These are phyloP conservation scores for Coemansia furcata DNA, from an alignment of 192 early-diverging fungal species.

Conservation along the genomic window DNA sequence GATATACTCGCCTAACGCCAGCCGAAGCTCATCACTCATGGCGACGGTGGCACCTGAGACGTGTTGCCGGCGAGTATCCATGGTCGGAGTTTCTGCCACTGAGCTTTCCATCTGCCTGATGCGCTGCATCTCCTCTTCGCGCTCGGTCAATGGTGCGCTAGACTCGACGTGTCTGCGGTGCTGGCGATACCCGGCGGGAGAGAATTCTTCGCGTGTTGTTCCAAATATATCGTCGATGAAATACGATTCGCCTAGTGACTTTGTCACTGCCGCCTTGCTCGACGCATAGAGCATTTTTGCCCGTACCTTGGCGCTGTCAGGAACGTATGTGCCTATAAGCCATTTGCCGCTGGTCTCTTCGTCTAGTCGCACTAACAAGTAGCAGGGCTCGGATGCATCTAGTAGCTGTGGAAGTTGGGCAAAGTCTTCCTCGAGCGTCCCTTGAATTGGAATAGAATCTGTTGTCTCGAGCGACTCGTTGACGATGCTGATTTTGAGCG, in stretches of 20 bases:
- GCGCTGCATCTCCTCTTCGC: constrained; percentile 75
- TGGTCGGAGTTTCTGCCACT: constrained; percentile 10
- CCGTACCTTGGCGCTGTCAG: constrained; percentile 76
- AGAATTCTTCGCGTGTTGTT: constrained; percentile 50
- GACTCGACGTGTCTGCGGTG: constrained; percentile 52
- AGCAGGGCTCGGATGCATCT: constrained; percentile 58
- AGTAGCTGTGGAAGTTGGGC: constrained; percentile 52
- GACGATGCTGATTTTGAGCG: constrained; percentile 52
- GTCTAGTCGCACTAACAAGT: constrained; percentile 66
- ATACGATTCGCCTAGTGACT: constrained; percentile 75
- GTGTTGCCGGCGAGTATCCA: constrained; percentile 61
- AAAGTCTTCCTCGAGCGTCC: constrained; percentile 58
- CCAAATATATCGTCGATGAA: constrained; percentile 86
- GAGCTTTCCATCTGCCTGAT: constrained; percentile 31
- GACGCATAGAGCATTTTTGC: constrained; percentile 96
- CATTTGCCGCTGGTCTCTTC: constrained; percentile 54
- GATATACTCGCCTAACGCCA: constrained; percentile 59
- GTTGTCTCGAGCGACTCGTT: constrained; percentile 51
- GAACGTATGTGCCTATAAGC: constrained; percentile 78
- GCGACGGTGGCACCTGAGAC: constrained; percentile 66
- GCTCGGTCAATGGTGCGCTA: constrained; percentile 78
- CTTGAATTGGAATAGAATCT: constrained; percentile 29
- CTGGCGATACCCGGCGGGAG: constrained; percentile 21
- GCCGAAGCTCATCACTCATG: constrained; percentile 56
- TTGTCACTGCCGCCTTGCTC: constrained; percentile 72